Evolutionary conservation across 768 basidiomycete genomes (phyloP).

Genomic region (Lentinus tigrinus): DNA sequence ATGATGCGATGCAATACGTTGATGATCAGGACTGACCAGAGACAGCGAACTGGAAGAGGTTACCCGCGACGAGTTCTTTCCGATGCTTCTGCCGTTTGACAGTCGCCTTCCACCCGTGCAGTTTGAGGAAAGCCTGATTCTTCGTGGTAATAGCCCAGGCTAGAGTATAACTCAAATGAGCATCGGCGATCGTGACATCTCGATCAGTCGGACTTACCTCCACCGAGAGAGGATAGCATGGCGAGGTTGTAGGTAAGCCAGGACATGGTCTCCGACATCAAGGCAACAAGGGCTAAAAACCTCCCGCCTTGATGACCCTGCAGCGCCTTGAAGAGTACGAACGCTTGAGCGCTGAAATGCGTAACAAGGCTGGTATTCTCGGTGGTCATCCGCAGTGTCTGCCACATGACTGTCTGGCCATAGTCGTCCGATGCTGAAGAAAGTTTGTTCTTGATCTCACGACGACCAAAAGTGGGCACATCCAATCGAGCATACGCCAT

Average conservation of each 20-base stretch:
- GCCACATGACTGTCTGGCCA: no score
- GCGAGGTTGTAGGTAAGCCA: no score
- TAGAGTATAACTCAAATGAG: not conserved
- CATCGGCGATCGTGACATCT: no score
- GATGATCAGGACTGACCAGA: slow-evolving; percentile 37
- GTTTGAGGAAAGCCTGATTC: slow-evolving; percentile 46
- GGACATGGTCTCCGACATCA: slow-evolving; percentile 35
- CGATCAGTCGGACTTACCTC: no score
- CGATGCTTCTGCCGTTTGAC: slow-evolving; percentile 53
- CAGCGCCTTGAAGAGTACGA: no score
- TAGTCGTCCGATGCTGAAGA: slow-evolving; percentile 9
- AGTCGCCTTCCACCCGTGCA: slow-evolving; percentile 61
- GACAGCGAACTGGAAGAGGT: slow-evolving; percentile 51
- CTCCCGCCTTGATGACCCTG: no score
- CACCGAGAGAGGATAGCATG: no score
- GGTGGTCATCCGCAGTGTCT: no score
- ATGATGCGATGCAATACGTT: not conserved
- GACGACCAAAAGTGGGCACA: slow-evolving; percentile 70
- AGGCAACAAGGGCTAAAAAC: no score
- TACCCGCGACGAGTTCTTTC: slow-evolving; percentile 71
- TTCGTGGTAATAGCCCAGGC: slow-evolving; percentile 17
- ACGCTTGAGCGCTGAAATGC: no score
- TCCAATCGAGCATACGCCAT: slow-evolving; percentile 70
- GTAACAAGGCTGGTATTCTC: no score
- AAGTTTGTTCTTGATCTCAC: slow-evolving; percentile 36